Evolutionary conservation across 257 asterid genomes (phyloP).

Genomic region (Lycium ferocissimum): DNA sequence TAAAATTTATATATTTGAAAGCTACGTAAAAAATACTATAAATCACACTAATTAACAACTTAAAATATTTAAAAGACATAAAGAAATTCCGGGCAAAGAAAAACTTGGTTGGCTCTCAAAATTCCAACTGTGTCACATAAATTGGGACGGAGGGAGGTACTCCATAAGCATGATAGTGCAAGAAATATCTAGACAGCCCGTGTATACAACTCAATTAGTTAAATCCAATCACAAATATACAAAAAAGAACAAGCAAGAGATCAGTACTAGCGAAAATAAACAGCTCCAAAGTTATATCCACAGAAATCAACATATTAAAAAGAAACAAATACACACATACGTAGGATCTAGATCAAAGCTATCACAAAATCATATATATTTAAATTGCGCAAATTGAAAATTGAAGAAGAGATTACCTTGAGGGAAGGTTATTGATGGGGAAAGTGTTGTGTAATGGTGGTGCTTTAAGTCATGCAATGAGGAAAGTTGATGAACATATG

Average conservation of each 20-base stretch:
- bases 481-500: not conserved
- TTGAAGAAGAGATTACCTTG: not conserved
- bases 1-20: too few species aligned
- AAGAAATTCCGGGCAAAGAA: too few species aligned
- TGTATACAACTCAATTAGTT: not conserved
- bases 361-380: not conserved
- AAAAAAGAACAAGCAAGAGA: not conserved
- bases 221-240: not conserved
- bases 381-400: not conserved
- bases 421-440: not conserved
- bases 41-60: too few species aligned
- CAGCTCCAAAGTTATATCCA: not conserved
- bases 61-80: too few species aligned
- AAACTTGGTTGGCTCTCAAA: too few species aligned
- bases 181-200: not conserved
- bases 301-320: not conserved
- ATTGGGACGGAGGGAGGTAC: too few species aligned
- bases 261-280: not conserved
- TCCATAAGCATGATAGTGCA: not conserved
- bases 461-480: not conserved
- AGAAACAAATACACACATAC: not conserved
- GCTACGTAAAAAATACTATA: too few species aligned
- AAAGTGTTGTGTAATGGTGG: not conserved
- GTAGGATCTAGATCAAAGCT: slow-evolving; percentile 12
- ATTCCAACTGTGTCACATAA: too few species aligned